Evolutionary conservation across 805 yeast species (phyloP).

Genomic region (Barnettozyma populi): DNA sequence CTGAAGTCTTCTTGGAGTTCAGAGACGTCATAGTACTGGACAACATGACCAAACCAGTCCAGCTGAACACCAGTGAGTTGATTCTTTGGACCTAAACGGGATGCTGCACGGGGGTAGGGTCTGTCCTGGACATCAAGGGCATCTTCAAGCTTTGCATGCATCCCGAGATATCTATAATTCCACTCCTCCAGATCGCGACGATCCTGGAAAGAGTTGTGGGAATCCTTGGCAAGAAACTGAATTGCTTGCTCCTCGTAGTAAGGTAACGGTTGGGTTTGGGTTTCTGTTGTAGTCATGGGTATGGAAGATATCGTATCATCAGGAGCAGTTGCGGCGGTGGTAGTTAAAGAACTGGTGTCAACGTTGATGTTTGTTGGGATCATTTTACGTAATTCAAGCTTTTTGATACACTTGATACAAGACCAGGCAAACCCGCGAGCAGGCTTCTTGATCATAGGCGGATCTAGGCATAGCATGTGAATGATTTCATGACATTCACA

Average conservation of each 20-base stretch:
- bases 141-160: slow-evolving; percentile 69
- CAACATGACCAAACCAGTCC: slow-evolving; percentile 59
- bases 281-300: background rate
- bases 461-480: slow-evolving; percentile 82
- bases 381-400: slow-evolving; percentile 20
- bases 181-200: slow-evolving; percentile 64
- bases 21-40: slow-evolving; percentile 54
- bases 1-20: slow-evolving; percentile 17
- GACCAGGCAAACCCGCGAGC: slow-evolving; percentile 88
- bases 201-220: slow-evolving; percentile 33
- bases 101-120: slow-evolving; percentile 75
- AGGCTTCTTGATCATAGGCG: slow-evolving; percentile 76
- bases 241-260: slow-evolving; percentile 54
- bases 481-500: slow-evolving; percentile 66
- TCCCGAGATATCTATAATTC: slow-evolving; percentile 76
- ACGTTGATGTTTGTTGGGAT: slow-evolving; percentile 8
- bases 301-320: background rate
- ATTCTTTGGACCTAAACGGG: slow-evolving; percentile 67
- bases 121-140: slow-evolving; percentile 72
- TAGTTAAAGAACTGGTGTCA: background rate
- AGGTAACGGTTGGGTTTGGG: slow-evolving; percentile 31
- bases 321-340: background rate
- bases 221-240: slow-evolving; percentile 45
- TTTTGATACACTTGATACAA: slow-evolving; percentile 72
- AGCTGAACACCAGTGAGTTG: slow-evolving; percentile 60